Evolutionary conservation across 2,329 filamentous ascomycete species (phyloP).

Genomic region (Ramularia endophylla): DNA sequence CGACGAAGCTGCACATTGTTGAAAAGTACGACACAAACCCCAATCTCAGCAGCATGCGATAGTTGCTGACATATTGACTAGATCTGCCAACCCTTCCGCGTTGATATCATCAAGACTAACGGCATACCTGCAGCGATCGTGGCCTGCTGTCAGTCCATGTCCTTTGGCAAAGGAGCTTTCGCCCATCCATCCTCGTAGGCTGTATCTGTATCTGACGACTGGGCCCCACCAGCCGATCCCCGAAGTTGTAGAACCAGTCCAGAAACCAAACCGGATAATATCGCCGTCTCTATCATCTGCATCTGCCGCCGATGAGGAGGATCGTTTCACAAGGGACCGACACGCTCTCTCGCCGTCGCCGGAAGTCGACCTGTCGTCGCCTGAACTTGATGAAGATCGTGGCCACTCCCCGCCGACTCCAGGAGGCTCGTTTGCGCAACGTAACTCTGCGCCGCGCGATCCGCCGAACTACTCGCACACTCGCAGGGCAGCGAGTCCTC

Average conservation of each 20-base stretch:
- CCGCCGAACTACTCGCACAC: conserved; percentile 49
- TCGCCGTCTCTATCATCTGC: conserved; percentile 77
- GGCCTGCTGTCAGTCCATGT: conserved; percentile 71
- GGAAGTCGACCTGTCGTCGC: conserved; percentile 83
- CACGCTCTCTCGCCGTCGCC: conserved; percentile 78
- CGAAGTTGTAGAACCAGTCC: conserved; percentile 40
- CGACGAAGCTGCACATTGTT: conserved; percentile 70
- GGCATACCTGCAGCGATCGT: conserved; percentile 80
- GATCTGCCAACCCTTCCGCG: conserved; percentile 90
- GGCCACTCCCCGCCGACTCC: conserved; percentile 53
- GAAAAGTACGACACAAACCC: conserved; percentile 67
- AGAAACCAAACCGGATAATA: conserved; percentile 54
- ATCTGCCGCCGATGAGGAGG: conserved; percentile 67
- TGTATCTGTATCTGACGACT: conserved; percentile 96
- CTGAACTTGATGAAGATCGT: conserved; percentile 72
- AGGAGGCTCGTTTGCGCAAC: conserved; percentile 56
- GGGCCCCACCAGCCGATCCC: conserved; percentile 76
- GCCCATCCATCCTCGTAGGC: conserved; percentile 84
- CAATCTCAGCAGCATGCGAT: neutral
- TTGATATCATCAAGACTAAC: conserved; percentile 91
- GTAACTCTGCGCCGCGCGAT: conserved; percentile 32
- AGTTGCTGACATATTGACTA: conserved; percentile 39
- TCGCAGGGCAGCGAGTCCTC: conserved; percentile 73
- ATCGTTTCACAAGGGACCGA: conserved; percentile 52
- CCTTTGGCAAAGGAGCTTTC: conserved; percentile 91